Conservation (phyloP, 306 rosid genomes). For the Malus sylvestris region DNA sequence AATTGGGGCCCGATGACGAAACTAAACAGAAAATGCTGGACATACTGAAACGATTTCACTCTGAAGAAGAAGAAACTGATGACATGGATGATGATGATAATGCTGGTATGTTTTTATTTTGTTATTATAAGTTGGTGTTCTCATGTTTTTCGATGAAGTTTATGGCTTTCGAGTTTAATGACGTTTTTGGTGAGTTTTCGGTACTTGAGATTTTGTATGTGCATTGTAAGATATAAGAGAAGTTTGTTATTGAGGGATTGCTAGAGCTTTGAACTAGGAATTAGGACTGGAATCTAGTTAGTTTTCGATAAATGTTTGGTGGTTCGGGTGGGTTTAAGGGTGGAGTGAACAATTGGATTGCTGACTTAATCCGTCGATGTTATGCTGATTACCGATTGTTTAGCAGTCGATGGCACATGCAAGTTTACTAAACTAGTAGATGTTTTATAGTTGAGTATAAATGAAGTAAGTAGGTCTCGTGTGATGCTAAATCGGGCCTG, state of each 20-base stretch:
- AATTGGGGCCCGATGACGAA: slow-evolving; percentile 53
- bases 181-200: background rate
- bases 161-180: background rate
- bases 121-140: background rate
- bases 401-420: background rate
- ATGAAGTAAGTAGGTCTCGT: background rate
- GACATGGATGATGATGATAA: slow-evolving; percentile 38
- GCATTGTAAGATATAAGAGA: background rate
- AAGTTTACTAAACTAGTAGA: background rate
- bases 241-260: background rate
- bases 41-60: slow-evolving; percentile 65
- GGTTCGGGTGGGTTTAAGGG: background rate
- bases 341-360: background rate
- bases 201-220: background rate
- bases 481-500: background rate
- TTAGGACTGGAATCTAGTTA: no score
- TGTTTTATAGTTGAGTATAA: background rate
- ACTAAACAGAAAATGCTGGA: slow-evolving; percentile 69
- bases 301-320: background rate
- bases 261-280: background rate
- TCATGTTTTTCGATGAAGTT: background rate
- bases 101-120: slow-evolving; percentile 42
- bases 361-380: background rate
- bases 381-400: background rate
- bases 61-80: slow-evolving; percentile 61